These are phyloP conservation scores for Trichaptum fuscoviolaceum DNA, from an alignment of 768 basidiomycete genomes.

Conservation along the genomic window DNA sequence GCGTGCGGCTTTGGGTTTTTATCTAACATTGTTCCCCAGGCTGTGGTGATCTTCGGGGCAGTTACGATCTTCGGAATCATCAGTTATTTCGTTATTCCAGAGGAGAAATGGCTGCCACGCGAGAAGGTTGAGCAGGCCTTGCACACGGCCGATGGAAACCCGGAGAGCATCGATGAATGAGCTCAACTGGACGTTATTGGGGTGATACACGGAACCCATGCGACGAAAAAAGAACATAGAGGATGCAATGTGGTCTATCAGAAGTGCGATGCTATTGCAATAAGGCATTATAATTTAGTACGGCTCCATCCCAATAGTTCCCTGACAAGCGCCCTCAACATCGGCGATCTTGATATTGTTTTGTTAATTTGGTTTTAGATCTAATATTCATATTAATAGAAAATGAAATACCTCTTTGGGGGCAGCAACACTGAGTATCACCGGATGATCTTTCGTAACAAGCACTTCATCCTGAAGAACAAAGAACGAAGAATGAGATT, in stretches of 20 bases:
- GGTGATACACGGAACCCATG: neutral
- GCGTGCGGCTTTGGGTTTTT: neutral
- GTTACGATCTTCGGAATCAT: slow-evolving; percentile 74
- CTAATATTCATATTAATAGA: neutral
- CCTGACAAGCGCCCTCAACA: slow-evolving; percentile 77
- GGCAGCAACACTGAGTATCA: slow-evolving; percentile 62
- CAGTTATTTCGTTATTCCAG: slow-evolving; percentile 75
- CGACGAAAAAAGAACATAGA: neutral
- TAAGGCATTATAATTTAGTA: slow-evolving; percentile 24
- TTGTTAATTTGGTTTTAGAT: slow-evolving; percentile 3
- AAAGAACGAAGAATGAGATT: slow-evolving; percentile 11
- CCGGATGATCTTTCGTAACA: slow-evolving; percentile 53
- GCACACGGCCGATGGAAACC: slow-evolving; percentile 15
- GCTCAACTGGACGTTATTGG: neutral
- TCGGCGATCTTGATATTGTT: slow-evolving; percentile 50
- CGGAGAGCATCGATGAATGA: neutral
- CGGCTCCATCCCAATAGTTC: slow-evolving; percentile 57
- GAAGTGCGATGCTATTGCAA: neutral
- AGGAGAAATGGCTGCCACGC: slow-evolving; percentile 72
- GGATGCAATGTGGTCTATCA: slow-evolving; percentile 6
- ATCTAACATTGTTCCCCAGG: slow-evolving; percentile 33
- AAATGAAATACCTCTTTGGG: slow-evolving; percentile 69
- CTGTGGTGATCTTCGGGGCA: slow-evolving; percentile 70
- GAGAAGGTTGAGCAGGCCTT: slow-evolving; percentile 55
- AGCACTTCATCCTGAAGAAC: slow-evolving; percentile 63